Base-by-base conservation (phyloP, 2,329 filamentous ascomycete genomes). In the Aspergillus alliaceus region DNA sequence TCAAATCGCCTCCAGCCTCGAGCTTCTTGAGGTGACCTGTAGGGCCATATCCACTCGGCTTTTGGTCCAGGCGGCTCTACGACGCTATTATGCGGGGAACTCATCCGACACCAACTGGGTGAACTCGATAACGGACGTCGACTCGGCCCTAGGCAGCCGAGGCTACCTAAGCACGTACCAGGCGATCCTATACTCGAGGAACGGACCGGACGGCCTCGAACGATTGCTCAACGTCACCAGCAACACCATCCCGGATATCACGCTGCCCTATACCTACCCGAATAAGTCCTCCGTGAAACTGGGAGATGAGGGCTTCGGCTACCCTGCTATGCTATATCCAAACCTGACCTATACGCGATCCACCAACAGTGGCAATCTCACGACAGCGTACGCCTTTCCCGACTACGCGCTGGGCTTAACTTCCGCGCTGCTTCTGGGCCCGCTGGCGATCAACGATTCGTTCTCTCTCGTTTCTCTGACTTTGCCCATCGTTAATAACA, bases 401-500 rank as follows among this genome's bases (percentile, higher is more conserved):
- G 64, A 79, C 7, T 70, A 72, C 44, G 52, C 59, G 0, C 71
- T 87, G 14, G 76, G 78, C 40, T 62, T 67, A 18, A 72, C 72
- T n/a, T 79, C 76, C 6, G 86, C 86, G 1, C 78, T 96, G n/a
- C 76, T 96, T 1, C 80, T 95, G 0, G 93, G 93, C 0, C 92
- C 92, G 0, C 79, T 90, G 56, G 79, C 84, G 24, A 75, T 95
- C 61, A 95, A 96, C 69, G 77, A 84, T 44, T 85, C 86, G 0
- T 90, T 89, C 61, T 90, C 90, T 22, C 77, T 97, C 11, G 72
- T 96, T 12, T 96, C 92, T 2, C 79, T 96, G 57, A 96, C 92
- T 0, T 76, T 93, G 15, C 90, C 92, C 0, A 85, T 97, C 53
- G 83, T 90, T 58, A 86, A 89, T 69, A 89, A 87, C 62, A 80